phyloP scores from a whole-genome alignment of 2,329 filamentous ascomycete species.

The Escovopsis weberi region DNA sequence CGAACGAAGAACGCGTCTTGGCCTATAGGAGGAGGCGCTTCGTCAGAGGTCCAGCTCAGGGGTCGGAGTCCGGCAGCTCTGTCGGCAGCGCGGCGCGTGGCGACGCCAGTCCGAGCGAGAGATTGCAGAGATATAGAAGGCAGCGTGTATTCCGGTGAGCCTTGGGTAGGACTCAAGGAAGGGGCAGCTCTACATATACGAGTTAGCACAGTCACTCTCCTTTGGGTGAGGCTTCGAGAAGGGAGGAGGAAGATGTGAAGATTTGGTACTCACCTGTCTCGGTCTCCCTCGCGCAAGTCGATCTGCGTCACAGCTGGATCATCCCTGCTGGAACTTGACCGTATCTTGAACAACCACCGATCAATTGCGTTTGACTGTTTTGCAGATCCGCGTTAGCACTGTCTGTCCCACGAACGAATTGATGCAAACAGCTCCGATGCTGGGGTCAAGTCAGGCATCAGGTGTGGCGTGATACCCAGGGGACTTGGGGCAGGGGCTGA shows the following conservation, averaged over 20 bases:
- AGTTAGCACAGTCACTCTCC: no score
- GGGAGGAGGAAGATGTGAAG: no score
- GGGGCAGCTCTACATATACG: constrained; percentile 4
- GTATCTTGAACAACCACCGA: constrained; percentile 24
- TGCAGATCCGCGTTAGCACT: neutral
- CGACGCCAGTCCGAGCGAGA: constrained; percentile 8
- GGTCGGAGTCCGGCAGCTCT: constrained; percentile 5
- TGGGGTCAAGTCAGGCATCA: no score
- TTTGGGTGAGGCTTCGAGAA: no score
- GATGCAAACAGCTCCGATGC: no score
- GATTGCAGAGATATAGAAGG: constrained; percentile 12
- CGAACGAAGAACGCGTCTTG: constrained; percentile 11
- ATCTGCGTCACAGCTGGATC: constrained; percentile 10
- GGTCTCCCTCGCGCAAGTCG: constrained; percentile 9
- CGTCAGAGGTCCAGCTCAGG: constrained; percentile 8
- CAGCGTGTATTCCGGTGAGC: constrained; percentile 8
- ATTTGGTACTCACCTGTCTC: constrained; percentile 10
- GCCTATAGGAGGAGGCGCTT: constrained; percentile 3
- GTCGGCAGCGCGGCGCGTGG: constrained; percentile 5
- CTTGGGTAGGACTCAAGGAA: constrained; percentile 5
- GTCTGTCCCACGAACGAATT: no score
- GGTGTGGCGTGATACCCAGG: no score
- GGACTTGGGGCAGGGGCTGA: constrained; percentile 8
- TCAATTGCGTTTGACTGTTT: constrained; percentile 22
- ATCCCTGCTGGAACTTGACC: constrained; percentile 13